Evolutionary conservation across 1,139 yeast species (phyloP).

Genomic region (Taphrina flavorubra): DNA sequence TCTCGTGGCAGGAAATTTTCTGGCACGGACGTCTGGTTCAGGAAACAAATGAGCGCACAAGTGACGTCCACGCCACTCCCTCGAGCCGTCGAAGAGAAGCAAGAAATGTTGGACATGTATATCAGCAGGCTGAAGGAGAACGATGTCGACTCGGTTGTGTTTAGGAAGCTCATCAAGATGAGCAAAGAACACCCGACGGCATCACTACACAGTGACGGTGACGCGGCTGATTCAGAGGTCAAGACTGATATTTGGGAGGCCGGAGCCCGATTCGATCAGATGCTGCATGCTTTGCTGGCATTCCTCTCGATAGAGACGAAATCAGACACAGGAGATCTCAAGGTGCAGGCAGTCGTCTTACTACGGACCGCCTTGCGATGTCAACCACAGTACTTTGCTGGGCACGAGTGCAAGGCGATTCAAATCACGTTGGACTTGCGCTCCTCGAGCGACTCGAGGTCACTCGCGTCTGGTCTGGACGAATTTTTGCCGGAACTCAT

Average conservation of each 20-base stretch:
- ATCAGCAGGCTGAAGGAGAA: conserved; percentile 20
- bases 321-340: conserved; percentile 27
- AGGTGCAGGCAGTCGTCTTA: conserved; percentile 26
- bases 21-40: conserved; percentile 40
- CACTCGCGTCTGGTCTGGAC: conserved; percentile 40
- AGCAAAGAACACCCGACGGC: conserved; percentile 32
- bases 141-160: conserved; percentile 37
- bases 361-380: conserved; percentile 32
- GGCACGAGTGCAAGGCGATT: conserved; percentile 34
- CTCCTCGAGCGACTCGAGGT: conserved; percentile 15
- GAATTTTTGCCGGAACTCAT: conserved; percentile 37
- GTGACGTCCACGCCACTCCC: conserved; percentile 39
- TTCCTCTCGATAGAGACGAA: neutral
- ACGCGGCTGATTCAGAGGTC: conserved; percentile 3
- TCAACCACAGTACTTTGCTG: conserved; percentile 40
- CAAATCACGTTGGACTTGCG: conserved; percentile 22
- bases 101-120: conserved; percentile 18
- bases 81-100: conserved; percentile 24
- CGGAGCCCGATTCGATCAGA: conserved; percentile 38
- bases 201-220: neutral
- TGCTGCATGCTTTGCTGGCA: conserved; percentile 15
- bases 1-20: conserved; percentile 22
- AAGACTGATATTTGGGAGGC: conserved; percentile 41
- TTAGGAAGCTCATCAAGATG: conserved; percentile 39
- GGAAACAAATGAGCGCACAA: conserved; percentile 37